These are phyloP conservation scores for Malassezia obtusa DNA, from an alignment of 1,284 basidiomycete species.

Conservation along the genomic window DNA sequence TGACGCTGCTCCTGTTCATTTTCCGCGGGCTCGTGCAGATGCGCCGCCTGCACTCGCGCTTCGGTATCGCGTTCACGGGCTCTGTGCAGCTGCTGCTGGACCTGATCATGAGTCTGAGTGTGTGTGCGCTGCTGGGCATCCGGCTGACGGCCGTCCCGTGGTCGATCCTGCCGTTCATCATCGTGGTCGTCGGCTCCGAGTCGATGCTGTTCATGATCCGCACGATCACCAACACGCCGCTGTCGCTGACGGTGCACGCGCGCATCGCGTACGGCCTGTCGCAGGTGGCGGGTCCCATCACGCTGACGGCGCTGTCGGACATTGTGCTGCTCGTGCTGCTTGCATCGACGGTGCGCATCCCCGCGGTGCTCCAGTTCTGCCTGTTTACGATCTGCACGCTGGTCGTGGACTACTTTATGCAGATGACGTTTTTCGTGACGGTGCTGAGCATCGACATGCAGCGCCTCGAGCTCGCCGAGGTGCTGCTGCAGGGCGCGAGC, in stretches of 20 bases:
- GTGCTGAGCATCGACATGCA: conserved; percentile 83
- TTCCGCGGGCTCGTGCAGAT: conserved; percentile 59
- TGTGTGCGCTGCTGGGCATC: conserved; percentile 74
- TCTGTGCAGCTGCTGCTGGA: conserved; percentile 80
- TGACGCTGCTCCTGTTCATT: conserved; percentile 67
- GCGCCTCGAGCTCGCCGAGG: conserved; percentile 60
- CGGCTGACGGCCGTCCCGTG: conserved; percentile 77
- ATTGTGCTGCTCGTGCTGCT: conserved; percentile 70
- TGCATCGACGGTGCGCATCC: conserved; percentile 61
- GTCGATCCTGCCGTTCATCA: conserved; percentile 79
- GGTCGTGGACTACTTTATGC: conserved; percentile 88
- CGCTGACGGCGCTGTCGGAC: conserved; percentile 79
- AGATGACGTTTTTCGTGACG: conserved; percentile 82
- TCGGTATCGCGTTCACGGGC: conserved; percentile 86
- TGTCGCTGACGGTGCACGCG: conserved; percentile 80
- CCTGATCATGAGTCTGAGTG: conserved; percentile 82
- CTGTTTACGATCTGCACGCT: conserved; percentile 85
- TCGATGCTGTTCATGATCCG: conserved; percentile 91
- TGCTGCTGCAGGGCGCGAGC: conserved; percentile 14
- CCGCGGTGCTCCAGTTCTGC: conserved; percentile 84
- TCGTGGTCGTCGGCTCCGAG: conserved; percentile 89
- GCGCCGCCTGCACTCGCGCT: conserved; percentile 66
- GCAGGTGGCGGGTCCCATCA: conserved; percentile 78
- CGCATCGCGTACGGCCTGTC: conserved; percentile 80
- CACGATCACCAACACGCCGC: conserved; percentile 77